These are phyloP conservation scores for Theobroma grandiflorum DNA, from an alignment of 441 rosid species.

Conservation along the genomic window DNA sequence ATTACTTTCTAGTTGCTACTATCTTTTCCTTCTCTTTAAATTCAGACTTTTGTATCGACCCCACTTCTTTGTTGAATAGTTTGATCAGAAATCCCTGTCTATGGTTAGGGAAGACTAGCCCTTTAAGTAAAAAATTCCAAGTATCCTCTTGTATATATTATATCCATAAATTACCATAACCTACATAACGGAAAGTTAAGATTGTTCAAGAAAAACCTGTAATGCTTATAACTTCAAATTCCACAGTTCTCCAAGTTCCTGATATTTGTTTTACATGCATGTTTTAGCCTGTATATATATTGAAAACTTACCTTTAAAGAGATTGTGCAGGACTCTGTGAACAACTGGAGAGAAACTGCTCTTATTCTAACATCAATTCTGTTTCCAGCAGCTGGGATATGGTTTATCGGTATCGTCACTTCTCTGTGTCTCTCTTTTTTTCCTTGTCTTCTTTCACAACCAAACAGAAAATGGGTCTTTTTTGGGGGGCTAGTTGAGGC, in stretches of 20 bases:
- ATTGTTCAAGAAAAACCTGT: no score
- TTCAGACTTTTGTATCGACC: neutral
- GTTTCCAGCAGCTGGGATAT: conserved; percentile 81
- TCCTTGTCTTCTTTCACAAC: neutral
- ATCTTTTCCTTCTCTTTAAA: neutral
- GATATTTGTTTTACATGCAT: neutral
- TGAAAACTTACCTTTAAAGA: neutral
- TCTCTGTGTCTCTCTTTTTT: neutral
- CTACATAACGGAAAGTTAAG: no score
- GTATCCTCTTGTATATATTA: no score
- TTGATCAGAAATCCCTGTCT: no score
- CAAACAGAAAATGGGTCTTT: neutral
- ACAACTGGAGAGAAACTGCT: conserved; percentile 87
- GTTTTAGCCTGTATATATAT: neutral
- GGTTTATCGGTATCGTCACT: conserved; percentile 65
- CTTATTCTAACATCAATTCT: conserved; percentile 75
- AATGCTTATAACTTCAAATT: no score
- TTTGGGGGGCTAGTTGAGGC: neutral
- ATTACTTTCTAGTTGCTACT: neutral
- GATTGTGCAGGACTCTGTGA: conserved; percentile 58
- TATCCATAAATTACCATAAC: no score
- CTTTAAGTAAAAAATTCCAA: no score
- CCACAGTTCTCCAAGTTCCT: no score
- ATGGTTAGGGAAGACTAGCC: no score
- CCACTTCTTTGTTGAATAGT: neutral